These are phyloP conservation scores for Wickerhamiella infanticola DNA, from an alignment of 1,139 yeast genomes.

Conservation along the genomic window DNA sequence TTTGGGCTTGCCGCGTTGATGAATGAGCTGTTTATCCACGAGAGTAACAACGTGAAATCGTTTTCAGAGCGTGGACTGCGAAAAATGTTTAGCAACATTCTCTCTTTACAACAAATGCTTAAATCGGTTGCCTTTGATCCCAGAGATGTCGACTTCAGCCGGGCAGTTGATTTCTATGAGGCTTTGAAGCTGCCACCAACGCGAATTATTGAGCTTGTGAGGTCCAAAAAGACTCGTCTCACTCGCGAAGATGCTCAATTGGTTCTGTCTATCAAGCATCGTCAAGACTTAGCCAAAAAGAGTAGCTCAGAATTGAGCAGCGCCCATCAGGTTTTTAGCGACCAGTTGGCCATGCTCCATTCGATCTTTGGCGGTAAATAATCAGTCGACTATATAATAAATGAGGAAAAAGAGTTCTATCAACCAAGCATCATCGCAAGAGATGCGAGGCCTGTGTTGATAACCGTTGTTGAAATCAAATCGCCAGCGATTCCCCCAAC, in stretches of 20 bases:
- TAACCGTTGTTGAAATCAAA: neutral
- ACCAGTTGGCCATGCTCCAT: conserved; percentile 2
- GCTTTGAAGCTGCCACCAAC: conserved; percentile 13
- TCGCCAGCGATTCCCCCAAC: neutral
- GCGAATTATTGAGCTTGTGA: conserved; percentile 19
- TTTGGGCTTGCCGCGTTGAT: conserved; percentile 43
- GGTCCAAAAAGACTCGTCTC: conserved; percentile 11
- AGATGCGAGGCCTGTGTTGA: conserved; percentile 3
- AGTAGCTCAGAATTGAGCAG: conserved; percentile 2
- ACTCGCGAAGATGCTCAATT: conserved; percentile 10
- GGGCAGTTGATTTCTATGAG: conserved; percentile 44
- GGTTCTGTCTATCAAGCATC: conserved; percentile 11
- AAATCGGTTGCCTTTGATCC: conserved; percentile 46
- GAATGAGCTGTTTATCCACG: conserved; percentile 41
- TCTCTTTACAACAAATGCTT: conserved; percentile 61
- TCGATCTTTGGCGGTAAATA: neutral
- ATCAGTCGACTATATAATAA: neutral
- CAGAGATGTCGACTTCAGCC: conserved; percentile 42
- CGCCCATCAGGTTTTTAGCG: conserved; percentile 3
- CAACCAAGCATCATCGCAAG: neutral
- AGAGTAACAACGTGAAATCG: conserved; percentile 40
- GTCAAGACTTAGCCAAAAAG: conserved; percentile 8
- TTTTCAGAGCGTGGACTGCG: conserved; percentile 54
- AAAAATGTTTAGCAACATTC: conserved; percentile 50
- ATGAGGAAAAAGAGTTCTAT: too few species aligned